A percentile compares a stretch with the other conserved stretches of the same genome.
These are phyloP conservation scores for Aristolochia contorta DNA, from an alignment of 164 flowering plant species.

Conservation along the genomic window DNA sequence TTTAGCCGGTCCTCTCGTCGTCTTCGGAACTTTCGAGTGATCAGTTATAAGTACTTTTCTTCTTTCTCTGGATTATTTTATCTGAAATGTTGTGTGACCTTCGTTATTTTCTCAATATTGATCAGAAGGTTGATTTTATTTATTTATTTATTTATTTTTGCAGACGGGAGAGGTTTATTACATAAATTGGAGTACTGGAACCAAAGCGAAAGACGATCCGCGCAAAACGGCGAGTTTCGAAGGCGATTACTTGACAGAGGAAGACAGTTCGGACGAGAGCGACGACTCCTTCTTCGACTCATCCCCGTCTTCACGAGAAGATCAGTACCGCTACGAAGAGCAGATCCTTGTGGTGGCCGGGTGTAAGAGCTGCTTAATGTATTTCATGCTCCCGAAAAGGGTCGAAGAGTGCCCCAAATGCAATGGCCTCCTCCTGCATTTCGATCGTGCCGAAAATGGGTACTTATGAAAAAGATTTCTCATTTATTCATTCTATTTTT, in stretches of 20 bases:
- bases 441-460: constrained; percentile 17
- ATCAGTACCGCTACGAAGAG: constrained; percentile 6
- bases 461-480: constrained; percentile 4
- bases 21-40: too few species aligned
- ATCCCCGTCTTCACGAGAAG: constrained; percentile 14
- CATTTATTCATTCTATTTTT: background rate
- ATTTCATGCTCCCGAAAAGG: constrained; percentile 25
- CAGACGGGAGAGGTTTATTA: constrained; percentile 92
- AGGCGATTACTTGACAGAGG: constrained; percentile 30
- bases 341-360: constrained; percentile 27
- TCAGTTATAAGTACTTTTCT: too few species aligned
- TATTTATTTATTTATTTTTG: background rate
- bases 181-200: constrained; percentile 72
- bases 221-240: constrained; percentile 21
- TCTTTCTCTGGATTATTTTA: too few species aligned
- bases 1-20: too few species aligned
- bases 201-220: constrained; percentile 70
- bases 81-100: background rate
- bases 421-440: constrained; percentile 18
- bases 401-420: constrained; percentile 24
- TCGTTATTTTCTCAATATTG: background rate
- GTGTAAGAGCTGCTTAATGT: constrained; percentile 26
- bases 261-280: constrained; percentile 39
- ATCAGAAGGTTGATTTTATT: background rate
- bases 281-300: constrained; percentile 42